Percentiles rank a stretch among this genome's conserved stretches.
Conservation (phyloP, 805 yeast genomes). For the Debaryomyces maramus region DNA sequence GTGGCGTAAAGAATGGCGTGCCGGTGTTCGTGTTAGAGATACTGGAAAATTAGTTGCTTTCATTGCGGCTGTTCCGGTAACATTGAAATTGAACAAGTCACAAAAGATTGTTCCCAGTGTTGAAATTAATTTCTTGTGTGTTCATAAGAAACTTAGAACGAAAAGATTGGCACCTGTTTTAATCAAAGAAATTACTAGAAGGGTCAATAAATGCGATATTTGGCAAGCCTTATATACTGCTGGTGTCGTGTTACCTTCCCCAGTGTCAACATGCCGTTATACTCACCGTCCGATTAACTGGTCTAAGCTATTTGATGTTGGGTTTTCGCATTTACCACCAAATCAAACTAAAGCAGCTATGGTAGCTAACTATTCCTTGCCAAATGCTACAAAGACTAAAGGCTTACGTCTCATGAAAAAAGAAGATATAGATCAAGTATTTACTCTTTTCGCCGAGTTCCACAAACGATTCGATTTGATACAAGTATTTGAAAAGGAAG, state of each 20-base stretch:
- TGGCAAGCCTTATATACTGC: constrained; percentile 98
- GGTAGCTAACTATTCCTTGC: constrained; percentile 61
- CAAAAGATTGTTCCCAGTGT: constrained; percentile 56
- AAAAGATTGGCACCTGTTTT: constrained; percentile 92
- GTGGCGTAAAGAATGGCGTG: constrained; percentile 84
- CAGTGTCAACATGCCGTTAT: constrained; percentile 83
- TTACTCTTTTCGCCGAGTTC: constrained; percentile 56
- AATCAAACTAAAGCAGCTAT: constrained; percentile 65
- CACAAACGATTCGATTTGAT: constrained; percentile 70
- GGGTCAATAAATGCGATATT: constrained; percentile 78
- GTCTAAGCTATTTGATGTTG: constrained; percentile 85
- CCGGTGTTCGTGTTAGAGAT: constrained; percentile 84
- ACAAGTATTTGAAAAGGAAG: constrained; percentile 67
- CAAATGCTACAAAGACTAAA: constrained; percentile 45
- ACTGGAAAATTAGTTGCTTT: constrained; percentile 84
- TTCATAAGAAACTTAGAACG: constrained; percentile 90
- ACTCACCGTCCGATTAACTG: constrained; percentile 94
- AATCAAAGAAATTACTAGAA: constrained; percentile 90
- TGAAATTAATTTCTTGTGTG: constrained; percentile 91
- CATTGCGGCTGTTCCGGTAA: constrained; percentile 85
- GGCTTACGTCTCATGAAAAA: constrained; percentile 60
- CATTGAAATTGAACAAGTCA: constrained; percentile 56
- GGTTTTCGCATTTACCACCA: constrained; percentile 79
- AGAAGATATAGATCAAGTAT: constrained; percentile 66
- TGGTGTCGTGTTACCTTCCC: constrained; percentile 90